These are phyloP conservation scores for Fusarium sarcochroum DNA, from an alignment of 2,329 filamentous ascomycete species.

Conservation along the genomic window DNA sequence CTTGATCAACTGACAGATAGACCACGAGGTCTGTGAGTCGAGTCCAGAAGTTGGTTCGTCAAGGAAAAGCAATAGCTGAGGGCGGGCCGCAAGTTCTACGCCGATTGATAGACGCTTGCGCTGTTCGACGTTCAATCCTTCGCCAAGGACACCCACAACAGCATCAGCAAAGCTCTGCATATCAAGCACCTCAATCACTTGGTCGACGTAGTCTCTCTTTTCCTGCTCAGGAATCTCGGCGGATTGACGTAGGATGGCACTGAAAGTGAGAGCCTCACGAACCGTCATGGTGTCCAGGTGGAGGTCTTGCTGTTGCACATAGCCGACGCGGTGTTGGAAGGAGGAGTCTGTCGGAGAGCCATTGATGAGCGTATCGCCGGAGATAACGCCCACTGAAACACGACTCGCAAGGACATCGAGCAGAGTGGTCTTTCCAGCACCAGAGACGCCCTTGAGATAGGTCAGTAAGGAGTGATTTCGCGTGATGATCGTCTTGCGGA, in stretches of 20 bases:
- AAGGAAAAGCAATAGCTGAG: slow-evolving; percentile 79
- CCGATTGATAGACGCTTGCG: slow-evolving; percentile 77
- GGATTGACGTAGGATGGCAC: slow-evolving; percentile 76
- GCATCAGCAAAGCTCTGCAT: slow-evolving; percentile 77
- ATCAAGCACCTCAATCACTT: slow-evolving; percentile 49
- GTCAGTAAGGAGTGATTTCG: too few species aligned
- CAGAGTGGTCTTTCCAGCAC: slow-evolving; percentile 82
- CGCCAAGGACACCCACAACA: slow-evolving; percentile 66
- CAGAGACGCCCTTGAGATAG: slow-evolving; percentile 68
- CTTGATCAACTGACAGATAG: slow-evolving; percentile 77
- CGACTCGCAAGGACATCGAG: slow-evolving; percentile 79
- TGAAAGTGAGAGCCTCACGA: slow-evolving; percentile 63
- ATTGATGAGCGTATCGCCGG: slow-evolving; percentile 79
- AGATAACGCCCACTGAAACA: slow-evolving; percentile 79
- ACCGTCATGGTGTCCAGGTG: slow-evolving; percentile 78
- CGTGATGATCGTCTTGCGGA: not conserved
- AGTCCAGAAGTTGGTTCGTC: slow-evolving; percentile 84
- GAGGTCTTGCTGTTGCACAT: slow-evolving; percentile 81
- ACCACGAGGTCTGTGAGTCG: slow-evolving; percentile 82
- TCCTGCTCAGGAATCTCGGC: slow-evolving; percentile 61
- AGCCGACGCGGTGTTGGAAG: slow-evolving; percentile 79
- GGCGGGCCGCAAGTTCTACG: slow-evolving; percentile 81
- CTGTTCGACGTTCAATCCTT: slow-evolving; percentile 62
- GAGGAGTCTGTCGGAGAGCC: slow-evolving; percentile 70
- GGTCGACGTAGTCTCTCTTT: slow-evolving; percentile 48